Percentiles rank a stretch among this genome's conserved stretches.
Conservation (phyloP, 2,329 filamentous ascomycete genomes). For the Cadophora sp. region DNA sequence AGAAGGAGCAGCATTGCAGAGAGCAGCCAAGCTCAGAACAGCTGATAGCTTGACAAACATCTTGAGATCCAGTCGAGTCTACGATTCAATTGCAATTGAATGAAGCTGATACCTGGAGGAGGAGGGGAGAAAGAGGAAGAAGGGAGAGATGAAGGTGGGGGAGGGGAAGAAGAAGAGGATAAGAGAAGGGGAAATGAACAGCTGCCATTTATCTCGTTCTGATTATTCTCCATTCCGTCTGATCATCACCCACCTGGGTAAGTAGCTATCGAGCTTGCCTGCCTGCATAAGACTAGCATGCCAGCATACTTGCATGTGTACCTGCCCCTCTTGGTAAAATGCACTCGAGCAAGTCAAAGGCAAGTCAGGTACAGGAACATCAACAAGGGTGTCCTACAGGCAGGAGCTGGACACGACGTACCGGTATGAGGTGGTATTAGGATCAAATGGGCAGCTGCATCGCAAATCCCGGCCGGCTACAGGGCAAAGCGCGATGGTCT, state of each 20-base stretch:
- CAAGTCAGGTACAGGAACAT: conserved; percentile 4
- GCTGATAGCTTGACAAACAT: conserved; percentile 33
- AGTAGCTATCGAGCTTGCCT: background rate
- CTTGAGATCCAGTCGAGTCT: conserved; percentile 16
- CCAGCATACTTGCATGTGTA: background rate
- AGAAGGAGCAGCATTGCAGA: conserved; percentile 34
- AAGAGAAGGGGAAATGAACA: background rate
- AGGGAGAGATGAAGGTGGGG: background rate
- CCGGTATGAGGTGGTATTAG: background rate
- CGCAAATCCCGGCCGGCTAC: background rate
- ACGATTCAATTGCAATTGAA: background rate
- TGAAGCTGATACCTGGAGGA: background rate
- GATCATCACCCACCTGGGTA: background rate
- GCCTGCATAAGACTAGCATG: no score
- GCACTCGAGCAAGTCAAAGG: no score
- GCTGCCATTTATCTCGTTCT: background rate
- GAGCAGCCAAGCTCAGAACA: conserved; percentile 37
- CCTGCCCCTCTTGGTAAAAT: conserved; percentile 5
- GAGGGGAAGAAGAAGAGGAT: background rate
- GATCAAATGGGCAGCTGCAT: conserved; percentile 1
- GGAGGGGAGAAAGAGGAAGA: background rate
- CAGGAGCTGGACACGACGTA: no score
- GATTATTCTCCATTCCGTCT: background rate
- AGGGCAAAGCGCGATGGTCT: background rate
- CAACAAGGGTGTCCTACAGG: background rate